Percentiles rank a stretch among this genome's conserved stretches.
These are phyloP conservation scores for Penicillium daleae DNA, from an alignment of 495 filamentous ascomycete genomes.

Conservation along the genomic window DNA sequence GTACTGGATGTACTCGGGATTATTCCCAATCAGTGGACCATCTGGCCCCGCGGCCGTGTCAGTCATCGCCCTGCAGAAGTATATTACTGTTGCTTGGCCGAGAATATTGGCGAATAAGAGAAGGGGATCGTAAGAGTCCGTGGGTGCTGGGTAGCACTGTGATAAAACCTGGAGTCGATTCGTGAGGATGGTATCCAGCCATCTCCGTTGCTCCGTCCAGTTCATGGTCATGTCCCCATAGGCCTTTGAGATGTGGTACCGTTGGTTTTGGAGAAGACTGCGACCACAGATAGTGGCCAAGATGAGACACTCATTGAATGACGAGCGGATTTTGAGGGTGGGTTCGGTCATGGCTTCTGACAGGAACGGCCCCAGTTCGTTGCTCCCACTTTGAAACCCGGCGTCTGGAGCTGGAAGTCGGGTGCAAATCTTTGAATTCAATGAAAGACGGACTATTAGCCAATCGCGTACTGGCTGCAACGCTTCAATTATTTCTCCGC, in stretches of 20 bases:
- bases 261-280: slow-evolving; percentile 46
- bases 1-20: background rate
- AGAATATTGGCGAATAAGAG: slow-evolving; percentile 46
- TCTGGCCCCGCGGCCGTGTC: background rate
- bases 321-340: slow-evolving; percentile 37
- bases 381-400: slow-evolving; percentile 53
- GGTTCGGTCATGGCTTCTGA: slow-evolving; percentile 44
- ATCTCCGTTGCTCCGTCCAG: slow-evolving; percentile 49
- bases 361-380: slow-evolving; percentile 44
- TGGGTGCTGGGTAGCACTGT: slow-evolving; percentile 18
- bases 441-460: background rate
- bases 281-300: slow-evolving; percentile 53
- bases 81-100: slow-evolving; percentile 46
- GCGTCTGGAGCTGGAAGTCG: slow-evolving; percentile 40
- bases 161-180: slow-evolving; percentile 36
- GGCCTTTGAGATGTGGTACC: slow-evolving; percentile 29
- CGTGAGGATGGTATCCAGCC: slow-evolving; percentile 47
- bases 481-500: background rate
- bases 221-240: slow-evolving; percentile 35
- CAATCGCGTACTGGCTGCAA: background rate
- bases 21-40: background rate
- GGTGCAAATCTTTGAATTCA: slow-evolving; percentile 25
- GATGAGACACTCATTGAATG: slow-evolving; percentile 53
- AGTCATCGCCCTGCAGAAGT: slow-evolving; percentile 35
- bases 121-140: slow-evolving; percentile 46